Evolutionary conservation across 306 rosid species (phyloP), one percentile per base, ranked within the genome.

Genomic region (Corylus heterophylla): DNA sequence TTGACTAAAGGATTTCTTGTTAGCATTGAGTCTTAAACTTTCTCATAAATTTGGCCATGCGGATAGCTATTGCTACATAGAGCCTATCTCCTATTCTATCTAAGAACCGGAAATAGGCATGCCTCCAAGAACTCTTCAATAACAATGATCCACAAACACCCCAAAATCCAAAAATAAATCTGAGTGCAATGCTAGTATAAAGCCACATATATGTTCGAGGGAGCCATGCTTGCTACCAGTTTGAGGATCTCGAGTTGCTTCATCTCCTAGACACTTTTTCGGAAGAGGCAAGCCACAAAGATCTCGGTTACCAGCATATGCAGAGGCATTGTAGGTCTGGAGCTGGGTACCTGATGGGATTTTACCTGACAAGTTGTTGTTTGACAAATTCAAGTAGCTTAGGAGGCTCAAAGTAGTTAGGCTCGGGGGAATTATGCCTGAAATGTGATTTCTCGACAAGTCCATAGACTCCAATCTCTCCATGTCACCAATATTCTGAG

Each of bases 101-200:
- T 4, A 69, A 0, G 35, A 17, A 54, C 0, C 1, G 29, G 12
- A 81, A 81, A 77, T 76, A 81, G 8, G 76, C 68, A 10, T 11
- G 6, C 39, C 79, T 80, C 87, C 87, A 81, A 2, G 83, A 69
- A 11, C 75, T 55, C 16, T 47, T 83, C 0, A 83, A 51, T 13
- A 77, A 1, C 13, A 80, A 56, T 4, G 81, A 5, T 3, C 79
- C 48, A 45, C 56, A 83, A 3, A 74, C 35, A 31, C 35, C 35
- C 35, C 35, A 31, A 31, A 31, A 31, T 31, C 35, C 35, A 31
- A 31, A 0, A 31, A 31, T 31, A 31, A 31, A 31, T 31, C 35
- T 0, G 2, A 31, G 35, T 31, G 35, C 35, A 31, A 31, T 31
- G 35, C 35, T 31, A 31, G 35, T 31, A 31, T 31, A 31, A 31